Base-by-base conservation (phyloP, 2,329 filamentous ascomycete species). In the Verticillium nonalfalfae region DNA sequence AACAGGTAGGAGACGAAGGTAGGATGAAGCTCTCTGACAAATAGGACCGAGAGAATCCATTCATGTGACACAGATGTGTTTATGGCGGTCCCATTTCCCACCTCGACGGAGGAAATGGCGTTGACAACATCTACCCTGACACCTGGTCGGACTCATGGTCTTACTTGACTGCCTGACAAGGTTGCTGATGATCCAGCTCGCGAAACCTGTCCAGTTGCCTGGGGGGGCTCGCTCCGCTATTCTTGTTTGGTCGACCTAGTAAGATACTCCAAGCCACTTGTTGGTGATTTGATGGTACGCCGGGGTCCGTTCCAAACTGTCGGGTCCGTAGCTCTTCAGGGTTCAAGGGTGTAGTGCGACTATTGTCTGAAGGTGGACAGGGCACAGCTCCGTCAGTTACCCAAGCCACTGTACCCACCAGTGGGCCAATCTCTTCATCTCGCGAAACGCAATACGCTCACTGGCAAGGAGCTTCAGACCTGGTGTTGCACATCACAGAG, bases 231-330 rank as follows among this genome's bases (percentile, higher is more conserved):
- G 45, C 45, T 52, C 10, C 45, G n/a, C n/a, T 7, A 26, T 26
- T 7, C 45, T 3, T 21, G n/a, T 11, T 26, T 21, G 45, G 18
- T 21, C 45, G 21, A 4, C 45, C 45, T 52, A 21, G n/a, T 18
- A 21, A 21, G 21, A 6, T 10, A 11, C 9, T 52, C 18, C 45
- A 52, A 31, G 45, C 45, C 45, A 18, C 45, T 9, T 52, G 45
- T 52, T 52, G 45, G 45, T 52, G 45, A 18, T 52, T 40, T 52
- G 45, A 4, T 11, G 18, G 11, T 10, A 52, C 45, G 21, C 45
- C 13, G 36, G 57, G 57, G 35, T 40, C 57, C 39, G 57, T 50
- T 15, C 57, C 57, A 58, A 15, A 50, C 57, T 58, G 57, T 58
- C 57, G 57, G 57, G 57, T 58, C 57, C 36, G 21, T 14, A 14